Evolutionary conservation across 768 basidiomycete species (phyloP).

Genomic region (Auricularia auricula-judae): DNA sequence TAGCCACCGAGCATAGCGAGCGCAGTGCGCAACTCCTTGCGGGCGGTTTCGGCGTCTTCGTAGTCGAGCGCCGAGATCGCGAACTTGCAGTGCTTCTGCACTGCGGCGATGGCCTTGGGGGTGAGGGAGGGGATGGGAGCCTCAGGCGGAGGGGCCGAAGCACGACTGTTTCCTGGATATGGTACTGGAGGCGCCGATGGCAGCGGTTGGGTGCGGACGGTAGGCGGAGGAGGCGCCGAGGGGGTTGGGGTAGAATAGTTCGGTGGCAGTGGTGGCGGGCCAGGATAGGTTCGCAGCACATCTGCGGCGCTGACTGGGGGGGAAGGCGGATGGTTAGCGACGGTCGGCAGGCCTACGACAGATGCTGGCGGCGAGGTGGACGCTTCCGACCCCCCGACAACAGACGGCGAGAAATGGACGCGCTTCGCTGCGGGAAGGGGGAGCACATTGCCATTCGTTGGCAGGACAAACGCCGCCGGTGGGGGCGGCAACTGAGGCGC

Average conservation of each 20-base stretch:
- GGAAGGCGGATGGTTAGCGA: background rate
- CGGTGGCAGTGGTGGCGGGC: conserved; percentile 1
- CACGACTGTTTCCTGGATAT: background rate
- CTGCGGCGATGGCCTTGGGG: conserved; percentile 53
- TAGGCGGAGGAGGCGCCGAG: conserved; percentile 12
- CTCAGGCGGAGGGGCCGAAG: conserved; percentile 1
- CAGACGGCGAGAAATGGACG: conserved; percentile 41
- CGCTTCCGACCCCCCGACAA: conserved; percentile 21
- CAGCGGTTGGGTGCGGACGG: conserved; percentile 10
- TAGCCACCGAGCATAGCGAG: conserved; percentile 52
- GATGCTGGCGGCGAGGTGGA: conserved; percentile 7
- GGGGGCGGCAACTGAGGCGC: background rate
- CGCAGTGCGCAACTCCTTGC: conserved; percentile 70
- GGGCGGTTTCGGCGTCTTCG: conserved; percentile 82
- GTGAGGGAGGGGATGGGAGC: conserved; percentile 35
- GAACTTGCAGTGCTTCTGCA: conserved; percentile 86
- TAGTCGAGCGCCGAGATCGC: conserved; percentile 95
- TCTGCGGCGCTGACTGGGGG: too few species aligned
- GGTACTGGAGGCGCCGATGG: conserved; percentile 16
- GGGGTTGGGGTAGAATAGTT: conserved; percentile 4
- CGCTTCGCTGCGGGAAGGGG: conserved; percentile 21
- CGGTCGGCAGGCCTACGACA: background rate
- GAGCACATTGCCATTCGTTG: background rate
- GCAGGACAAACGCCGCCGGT: background rate
- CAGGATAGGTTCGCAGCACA: background rate